Evolutionary conservation across 306 rosid genomes (phyloP).

Genomic region (Cucumis cinereus): DNA sequence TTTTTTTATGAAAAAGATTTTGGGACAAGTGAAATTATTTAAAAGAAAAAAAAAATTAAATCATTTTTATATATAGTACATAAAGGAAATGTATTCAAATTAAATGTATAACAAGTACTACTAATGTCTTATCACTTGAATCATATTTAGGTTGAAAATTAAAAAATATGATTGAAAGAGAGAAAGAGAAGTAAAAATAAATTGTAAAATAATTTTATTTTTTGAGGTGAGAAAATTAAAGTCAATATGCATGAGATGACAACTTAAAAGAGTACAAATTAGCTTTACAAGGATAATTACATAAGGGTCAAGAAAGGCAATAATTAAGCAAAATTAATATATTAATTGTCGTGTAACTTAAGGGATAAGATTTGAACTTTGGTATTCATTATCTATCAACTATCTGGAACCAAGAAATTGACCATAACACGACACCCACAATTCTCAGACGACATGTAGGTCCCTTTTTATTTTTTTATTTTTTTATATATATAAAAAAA

Average conservation of each 20-base stretch:
- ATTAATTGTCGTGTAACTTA: constrained; percentile 21
- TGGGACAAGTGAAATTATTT: too few species aligned
- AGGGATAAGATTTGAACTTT: constrained; percentile 39
- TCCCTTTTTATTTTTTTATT: constrained; percentile 6
- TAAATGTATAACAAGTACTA: neutral
- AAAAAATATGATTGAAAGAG: neutral
- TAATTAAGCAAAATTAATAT: neutral
- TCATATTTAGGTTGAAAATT: neutral
- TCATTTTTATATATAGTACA: too few species aligned
- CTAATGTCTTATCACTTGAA: neutral
- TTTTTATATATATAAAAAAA: neutral
- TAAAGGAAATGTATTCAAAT: too few species aligned
- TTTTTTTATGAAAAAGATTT: too few species aligned
- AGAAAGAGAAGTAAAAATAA: neutral
- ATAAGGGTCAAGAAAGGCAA: neutral
- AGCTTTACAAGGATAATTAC: neutral
- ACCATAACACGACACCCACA: constrained; percentile 30
- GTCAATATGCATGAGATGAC: neutral
- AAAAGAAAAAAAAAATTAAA: too few species aligned
- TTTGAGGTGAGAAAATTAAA: neutral
- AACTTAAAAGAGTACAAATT: neutral
- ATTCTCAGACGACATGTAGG: constrained; percentile 39
- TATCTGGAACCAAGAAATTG: constrained; percentile 26
- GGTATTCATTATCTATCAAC: constrained; percentile 11
- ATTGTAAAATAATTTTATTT: too few species aligned